These are phyloP conservation scores for Sporobolomyces phaffii DNA, from an alignment of 768 basidiomycete genomes.

Conservation along the genomic window DNA sequence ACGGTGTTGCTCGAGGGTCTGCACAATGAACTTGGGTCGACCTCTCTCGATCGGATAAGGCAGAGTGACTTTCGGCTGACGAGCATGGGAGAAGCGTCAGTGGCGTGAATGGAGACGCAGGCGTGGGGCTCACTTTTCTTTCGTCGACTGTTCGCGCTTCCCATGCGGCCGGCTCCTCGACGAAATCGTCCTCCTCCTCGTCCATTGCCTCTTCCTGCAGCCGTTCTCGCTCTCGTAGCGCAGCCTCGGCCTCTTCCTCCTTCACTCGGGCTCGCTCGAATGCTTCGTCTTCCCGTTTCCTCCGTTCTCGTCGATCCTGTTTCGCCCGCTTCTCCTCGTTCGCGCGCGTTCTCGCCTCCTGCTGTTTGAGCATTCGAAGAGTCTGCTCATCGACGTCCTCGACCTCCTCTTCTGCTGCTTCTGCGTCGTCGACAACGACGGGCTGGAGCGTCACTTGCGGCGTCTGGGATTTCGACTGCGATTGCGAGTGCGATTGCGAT, in stretches of 20 bases:
- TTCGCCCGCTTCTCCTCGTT: neutral
- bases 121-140: too few species aligned
- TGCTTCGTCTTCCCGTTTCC: neutral
- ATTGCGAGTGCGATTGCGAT: neutral
- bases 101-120: too few species aligned
- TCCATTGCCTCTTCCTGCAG: neutral
- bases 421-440: neutral
- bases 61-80: neutral
- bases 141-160: neutral
- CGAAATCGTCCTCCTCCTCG: constrained; percentile 1
- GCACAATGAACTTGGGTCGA: constrained; percentile 27
- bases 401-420: neutral
- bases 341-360: neutral
- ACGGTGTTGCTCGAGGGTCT: neutral
- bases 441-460: neutral
- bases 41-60: constrained; percentile 4
- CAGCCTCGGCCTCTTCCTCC: neutral
- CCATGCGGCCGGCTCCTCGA: constrained; percentile 8
- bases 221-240: neutral
- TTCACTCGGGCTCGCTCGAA: neutral
- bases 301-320: neutral
- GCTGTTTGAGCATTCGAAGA: neutral
- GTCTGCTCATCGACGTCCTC: constrained; percentile 9
- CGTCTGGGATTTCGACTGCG: neutral
- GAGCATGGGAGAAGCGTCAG: neutral